Conservation (phyloP, 2,329 filamentous ascomycete genomes). For the Cordyceps javanica region DNA sequence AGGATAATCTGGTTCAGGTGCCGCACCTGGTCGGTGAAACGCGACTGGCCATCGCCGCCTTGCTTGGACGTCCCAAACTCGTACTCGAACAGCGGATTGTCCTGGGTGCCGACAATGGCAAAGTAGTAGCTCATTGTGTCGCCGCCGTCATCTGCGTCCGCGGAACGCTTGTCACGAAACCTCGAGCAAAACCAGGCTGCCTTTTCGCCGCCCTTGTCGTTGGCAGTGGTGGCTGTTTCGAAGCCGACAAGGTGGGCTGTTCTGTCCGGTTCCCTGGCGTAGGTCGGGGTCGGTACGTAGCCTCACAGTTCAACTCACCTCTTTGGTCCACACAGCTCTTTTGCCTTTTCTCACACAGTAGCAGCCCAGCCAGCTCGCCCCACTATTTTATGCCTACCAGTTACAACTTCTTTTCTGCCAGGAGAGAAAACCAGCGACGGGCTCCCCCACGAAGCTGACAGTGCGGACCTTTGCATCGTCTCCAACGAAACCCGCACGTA, state of each 20-base stretch:
- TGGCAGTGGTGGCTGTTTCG: neutral
- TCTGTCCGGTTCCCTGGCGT: too few relatives aligned
- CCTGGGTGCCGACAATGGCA: constrained; percentile 88
- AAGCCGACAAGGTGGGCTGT: neutral
- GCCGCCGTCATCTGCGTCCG: neutral
- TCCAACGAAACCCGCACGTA: constrained; percentile 8
- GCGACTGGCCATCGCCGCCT: constrained; percentile 85
- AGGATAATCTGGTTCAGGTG: constrained; percentile 98
- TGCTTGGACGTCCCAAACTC: constrained; percentile 96
- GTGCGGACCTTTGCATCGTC: constrained; percentile 19
- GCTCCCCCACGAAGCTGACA: neutral
- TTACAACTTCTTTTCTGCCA: neutral
- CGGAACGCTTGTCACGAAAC: neutral
- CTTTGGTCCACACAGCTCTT: too few relatives aligned
- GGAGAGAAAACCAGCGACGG: constrained; percentile 1
- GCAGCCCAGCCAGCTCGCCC: constrained; percentile 19
- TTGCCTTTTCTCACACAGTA: too few relatives aligned
- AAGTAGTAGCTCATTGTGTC: constrained; percentile 92
- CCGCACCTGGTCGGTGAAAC: constrained; percentile 80
- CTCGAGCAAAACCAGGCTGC: neutral
- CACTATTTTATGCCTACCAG: constrained; percentile 13
- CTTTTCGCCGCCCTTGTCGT: neutral
- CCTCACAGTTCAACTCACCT: too few relatives aligned
- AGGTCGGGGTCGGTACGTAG: too few relatives aligned
- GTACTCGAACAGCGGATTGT: constrained; percentile 93